Percentiles rank a stretch among this genome's conserved stretches.
These are phyloP conservation scores for Eucalyptus urophylla DNA, from an alignment of 345 rosid species.

Conservation along the genomic window DNA sequence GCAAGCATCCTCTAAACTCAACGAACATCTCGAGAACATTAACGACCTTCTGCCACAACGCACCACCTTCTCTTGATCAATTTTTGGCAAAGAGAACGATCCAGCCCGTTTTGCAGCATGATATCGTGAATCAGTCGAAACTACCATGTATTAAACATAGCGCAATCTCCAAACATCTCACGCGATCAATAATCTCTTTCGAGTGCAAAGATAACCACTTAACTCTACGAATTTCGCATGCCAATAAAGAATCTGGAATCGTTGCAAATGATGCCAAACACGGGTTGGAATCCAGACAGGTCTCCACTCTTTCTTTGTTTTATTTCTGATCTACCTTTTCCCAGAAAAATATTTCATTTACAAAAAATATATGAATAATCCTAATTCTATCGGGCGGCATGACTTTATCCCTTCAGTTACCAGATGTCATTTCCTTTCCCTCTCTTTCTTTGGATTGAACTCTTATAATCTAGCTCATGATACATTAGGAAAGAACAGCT, in stretches of 20 bases:
- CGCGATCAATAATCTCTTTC: not conserved
- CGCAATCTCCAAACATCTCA: not conserved
- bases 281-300: not conserved
- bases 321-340: not conserved
- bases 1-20: not conserved
- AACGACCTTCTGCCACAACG: not conserved
- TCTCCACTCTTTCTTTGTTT: not conserved
- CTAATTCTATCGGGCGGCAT: not conserved
- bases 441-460: not conserved
- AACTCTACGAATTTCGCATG: not conserved
- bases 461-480: not conserved
- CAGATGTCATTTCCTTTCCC: not conserved
- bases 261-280: not conserved
- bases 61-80: not conserved
- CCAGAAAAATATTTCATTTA: not conserved
- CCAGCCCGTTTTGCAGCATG: not conserved
- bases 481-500: not conserved
- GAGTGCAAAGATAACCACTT: not conserved
- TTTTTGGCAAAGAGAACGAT: not conserved
- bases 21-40: not conserved
- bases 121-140: not conserved
- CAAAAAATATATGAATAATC: not conserved
- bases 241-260: not conserved
- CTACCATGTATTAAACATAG: not conserved
- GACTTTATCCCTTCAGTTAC: not conserved